Evolutionary conservation across 2,329 filamentous ascomycete genomes (phyloP).

Genomic region (Cladosporium sp.): DNA sequence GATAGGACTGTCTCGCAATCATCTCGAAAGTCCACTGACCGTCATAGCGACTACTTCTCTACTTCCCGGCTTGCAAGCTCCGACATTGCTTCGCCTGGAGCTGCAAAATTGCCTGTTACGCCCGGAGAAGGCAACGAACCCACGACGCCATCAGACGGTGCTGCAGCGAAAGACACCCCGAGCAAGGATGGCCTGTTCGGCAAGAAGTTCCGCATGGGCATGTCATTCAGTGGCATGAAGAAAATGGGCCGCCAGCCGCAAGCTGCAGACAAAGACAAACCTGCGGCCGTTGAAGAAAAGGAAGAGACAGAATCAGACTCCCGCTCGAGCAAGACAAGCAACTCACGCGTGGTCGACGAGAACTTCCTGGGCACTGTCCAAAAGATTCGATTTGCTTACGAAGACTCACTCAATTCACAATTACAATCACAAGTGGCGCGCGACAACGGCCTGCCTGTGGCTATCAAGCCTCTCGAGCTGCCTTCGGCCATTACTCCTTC

Average conservation of each 20-base stretch:
- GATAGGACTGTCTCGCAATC: constrained; percentile 58
- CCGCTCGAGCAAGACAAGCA: constrained; percentile 54
- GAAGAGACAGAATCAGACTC: constrained; percentile 56
- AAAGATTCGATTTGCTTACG: constrained; percentile 71
- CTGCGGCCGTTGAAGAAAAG: constrained; percentile 73
- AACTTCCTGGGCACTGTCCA: constrained; percentile 72
- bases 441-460: constrained; percentile 36
- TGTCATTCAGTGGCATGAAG: constrained; percentile 73
- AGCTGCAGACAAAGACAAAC: constrained; percentile 67
- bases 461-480: constrained; percentile 45
- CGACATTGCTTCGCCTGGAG: constrained; percentile 31
- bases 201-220: constrained; percentile 78
- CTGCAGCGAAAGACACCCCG: constrained; percentile 52
- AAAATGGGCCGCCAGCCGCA: constrained; percentile 69
- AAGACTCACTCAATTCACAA: constrained; percentile 61
- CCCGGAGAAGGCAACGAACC: constrained; percentile 37
- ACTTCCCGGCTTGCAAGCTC: constrained; percentile 54
- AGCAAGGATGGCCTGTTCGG: constrained; percentile 63
- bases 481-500: constrained; percentile 68
- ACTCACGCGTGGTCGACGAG: constrained; percentile 74
- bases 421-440: constrained; percentile 32
- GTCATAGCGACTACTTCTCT: constrained; percentile 74
- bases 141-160: constrained; percentile 47
- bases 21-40: constrained; percentile 60
- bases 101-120: constrained; percentile 32